These are phyloP conservation scores for Calonectria pseudoturangicola DNA, from an alignment of 2,329 filamentous ascomycete genomes.

Conservation along the genomic window DNA sequence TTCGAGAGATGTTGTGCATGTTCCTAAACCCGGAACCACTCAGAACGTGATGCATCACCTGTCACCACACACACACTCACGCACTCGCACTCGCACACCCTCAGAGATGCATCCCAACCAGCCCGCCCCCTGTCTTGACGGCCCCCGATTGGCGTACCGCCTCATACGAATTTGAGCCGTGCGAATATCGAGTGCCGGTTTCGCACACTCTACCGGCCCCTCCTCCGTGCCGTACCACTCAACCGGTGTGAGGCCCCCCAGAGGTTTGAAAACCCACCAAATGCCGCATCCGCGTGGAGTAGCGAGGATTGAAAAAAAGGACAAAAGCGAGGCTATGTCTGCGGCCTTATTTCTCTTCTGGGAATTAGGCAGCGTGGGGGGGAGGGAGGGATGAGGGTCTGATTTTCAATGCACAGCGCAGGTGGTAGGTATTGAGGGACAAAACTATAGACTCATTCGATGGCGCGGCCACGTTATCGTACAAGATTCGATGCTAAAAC, in stretches of 20 bases:
- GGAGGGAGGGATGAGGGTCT: background rate
- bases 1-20: background rate
- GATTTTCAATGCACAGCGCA: background rate
- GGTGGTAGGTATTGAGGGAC: background rate
- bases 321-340: background rate
- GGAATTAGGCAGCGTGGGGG: background rate
- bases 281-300: slow-evolving; percentile 1
- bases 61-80: background rate
- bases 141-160: background rate
- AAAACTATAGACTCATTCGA: background rate
- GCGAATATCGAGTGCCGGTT: background rate
- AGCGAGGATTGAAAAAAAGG: background rate
- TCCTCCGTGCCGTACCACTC: too few relatives aligned
- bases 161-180: slow-evolving; percentile 4
- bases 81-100: too few relatives aligned
- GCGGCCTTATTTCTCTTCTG: background rate
- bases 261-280: background rate
- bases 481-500: slow-evolving; percentile 14
- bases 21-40: too few relatives aligned
- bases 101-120: background rate
- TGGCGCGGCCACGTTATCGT: background rate
- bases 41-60: slow-evolving; percentile 5
- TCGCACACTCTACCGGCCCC: background rate
- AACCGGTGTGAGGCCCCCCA: slow-evolving; percentile 9
- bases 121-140: background rate